These are phyloP conservation scores for Obba rivulosa DNA, from an alignment of 768 basidiomycete species.

Conservation along the genomic window DNA sequence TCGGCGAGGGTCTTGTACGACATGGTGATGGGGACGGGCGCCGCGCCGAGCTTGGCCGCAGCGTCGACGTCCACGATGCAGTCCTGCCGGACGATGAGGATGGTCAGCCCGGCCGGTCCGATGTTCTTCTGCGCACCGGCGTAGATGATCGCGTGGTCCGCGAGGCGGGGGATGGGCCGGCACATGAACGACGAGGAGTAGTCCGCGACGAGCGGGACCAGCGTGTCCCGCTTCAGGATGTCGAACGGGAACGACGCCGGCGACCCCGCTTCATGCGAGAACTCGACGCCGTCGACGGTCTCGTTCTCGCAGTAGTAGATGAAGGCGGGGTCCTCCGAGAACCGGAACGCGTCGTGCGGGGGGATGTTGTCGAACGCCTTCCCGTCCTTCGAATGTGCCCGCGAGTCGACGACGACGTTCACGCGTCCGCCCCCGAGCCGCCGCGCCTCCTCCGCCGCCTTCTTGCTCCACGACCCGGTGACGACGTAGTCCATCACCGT, in stretches of 20 bases:
- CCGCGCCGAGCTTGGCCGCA: conserved; percentile 65
- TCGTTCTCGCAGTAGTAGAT: conserved; percentile 99
- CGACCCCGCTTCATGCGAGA: conserved; percentile 48
- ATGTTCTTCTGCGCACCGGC: conserved; percentile 99
- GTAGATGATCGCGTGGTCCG: conserved; percentile 90
- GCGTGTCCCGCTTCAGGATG: conserved; percentile 47
- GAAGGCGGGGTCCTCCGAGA: conserved; percentile 78
- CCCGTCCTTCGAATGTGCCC: conserved; percentile 53
- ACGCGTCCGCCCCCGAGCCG: conserved; percentile 57
- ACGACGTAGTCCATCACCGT: conserved; percentile 82
- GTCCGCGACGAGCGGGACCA: conserved; percentile 86
- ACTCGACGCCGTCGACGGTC: conserved; percentile 94
- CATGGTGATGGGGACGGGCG: conserved; percentile 71
- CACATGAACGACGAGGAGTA: conserved; percentile 98
- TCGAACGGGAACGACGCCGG: conserved; percentile 80
- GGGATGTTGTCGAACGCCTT: conserved; percentile 82
- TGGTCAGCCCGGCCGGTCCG: conserved; percentile 88
- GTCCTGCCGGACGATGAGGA: conserved; percentile 93
- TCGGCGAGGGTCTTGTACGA: conserved; percentile 82
- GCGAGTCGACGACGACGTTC: conserved; percentile 69
- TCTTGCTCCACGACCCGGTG: conserved; percentile 90
- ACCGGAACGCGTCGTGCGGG: conserved; percentile 60
- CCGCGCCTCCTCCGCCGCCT: conserved; percentile 77
- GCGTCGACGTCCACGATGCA: conserved; percentile 87
- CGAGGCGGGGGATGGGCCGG: conserved; percentile 81